Percentiles rank a stretch among this genome's conserved stretches.
Conservation (phyloP, 2,329 filamentous ascomycete species). For the Capronia coronata region DNA sequence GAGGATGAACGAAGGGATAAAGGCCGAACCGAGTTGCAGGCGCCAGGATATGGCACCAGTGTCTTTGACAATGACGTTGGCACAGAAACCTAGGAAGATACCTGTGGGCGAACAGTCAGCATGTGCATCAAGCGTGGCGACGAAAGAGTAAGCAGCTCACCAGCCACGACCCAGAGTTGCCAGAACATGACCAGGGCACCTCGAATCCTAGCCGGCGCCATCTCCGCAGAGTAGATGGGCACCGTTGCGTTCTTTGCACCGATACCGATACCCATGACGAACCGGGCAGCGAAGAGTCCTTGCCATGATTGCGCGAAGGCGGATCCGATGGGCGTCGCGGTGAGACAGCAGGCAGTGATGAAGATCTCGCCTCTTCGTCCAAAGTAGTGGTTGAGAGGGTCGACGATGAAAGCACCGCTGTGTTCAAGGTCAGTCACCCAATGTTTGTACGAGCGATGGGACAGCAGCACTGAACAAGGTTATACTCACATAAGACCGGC, state of each 20-base stretch:
- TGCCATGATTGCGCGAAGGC: constrained; percentile 35
- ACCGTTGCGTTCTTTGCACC: constrained; percentile 41
- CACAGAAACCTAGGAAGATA: constrained; percentile 60
- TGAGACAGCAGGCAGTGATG: constrained; percentile 31
- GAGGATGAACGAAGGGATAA: constrained; percentile 58
- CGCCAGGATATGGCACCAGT: constrained; percentile 56
- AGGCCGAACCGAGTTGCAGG: constrained; percentile 57
- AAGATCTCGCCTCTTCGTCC: constrained; percentile 32
- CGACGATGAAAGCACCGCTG: constrained; percentile 45
- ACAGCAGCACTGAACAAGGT: too few relatives aligned
- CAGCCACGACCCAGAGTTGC: constrained; percentile 49
- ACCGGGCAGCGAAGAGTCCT: constrained; percentile 37
- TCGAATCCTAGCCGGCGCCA: constrained; percentile 44
- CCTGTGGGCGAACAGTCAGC: constrained; percentile 33
- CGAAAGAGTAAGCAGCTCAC: constrained; percentile 30
- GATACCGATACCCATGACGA: constrained; percentile 40
- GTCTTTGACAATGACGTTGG: constrained; percentile 58
- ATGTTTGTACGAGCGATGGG: too few relatives aligned
- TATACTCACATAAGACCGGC: constrained; percentile 4
- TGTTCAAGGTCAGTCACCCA: neutral
- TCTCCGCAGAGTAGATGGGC: constrained; percentile 45
- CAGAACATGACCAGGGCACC: constrained; percentile 49
- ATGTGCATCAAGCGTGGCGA: too few relatives aligned
- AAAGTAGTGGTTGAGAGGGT: constrained; percentile 30
- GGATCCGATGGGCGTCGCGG: constrained; percentile 30